Conservation (phyloP, 768 basidiomycete genomes). For the Boletus patriciae region DNA sequence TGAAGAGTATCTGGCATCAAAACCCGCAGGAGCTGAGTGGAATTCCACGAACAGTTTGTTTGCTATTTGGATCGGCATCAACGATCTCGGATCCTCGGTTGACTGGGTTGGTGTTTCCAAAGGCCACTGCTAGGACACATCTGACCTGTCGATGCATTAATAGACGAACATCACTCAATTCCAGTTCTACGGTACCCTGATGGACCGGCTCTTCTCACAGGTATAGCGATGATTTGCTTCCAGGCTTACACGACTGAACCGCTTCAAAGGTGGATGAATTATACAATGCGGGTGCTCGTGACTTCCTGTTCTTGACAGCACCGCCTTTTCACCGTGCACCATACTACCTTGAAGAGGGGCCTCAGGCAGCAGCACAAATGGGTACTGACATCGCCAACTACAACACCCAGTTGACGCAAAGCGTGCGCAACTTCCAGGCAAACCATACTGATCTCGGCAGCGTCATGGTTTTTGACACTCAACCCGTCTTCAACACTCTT, state of each 20-base stretch:
- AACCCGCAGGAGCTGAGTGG: constrained; percentile 57
- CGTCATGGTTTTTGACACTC: constrained; percentile 54
- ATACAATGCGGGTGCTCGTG: constrained; percentile 48
- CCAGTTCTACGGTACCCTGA: constrained; percentile 26
- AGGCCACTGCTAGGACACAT: neutral
- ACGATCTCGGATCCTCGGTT: constrained; percentile 45
- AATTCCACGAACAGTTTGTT: constrained; percentile 56
- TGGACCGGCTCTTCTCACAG: constrained; percentile 30
- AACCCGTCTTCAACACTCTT: constrained; percentile 57
- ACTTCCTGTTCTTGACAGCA: constrained; percentile 63
- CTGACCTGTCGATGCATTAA: neutral
- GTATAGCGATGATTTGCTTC: constrained; percentile 4
- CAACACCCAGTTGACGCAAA: constrained; percentile 46
- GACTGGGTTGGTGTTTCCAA: constrained; percentile 18
- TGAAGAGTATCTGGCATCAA: constrained; percentile 44
- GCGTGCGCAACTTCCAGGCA: constrained; percentile 40
- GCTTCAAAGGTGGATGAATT: constrained; percentile 19
- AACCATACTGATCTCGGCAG: constrained; percentile 45
- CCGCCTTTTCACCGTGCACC: constrained; percentile 58
- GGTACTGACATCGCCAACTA: constrained; percentile 44
- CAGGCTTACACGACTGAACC: neutral
- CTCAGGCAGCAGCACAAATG: constrained; percentile 27
- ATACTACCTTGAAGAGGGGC: constrained; percentile 46
- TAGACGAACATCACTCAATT: constrained; percentile 25
- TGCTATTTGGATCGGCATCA: constrained; percentile 69